Evolutionary conservation across 2,329 filamentous ascomycete genomes (phyloP).

Genomic region (Thelonectria discophora): DNA sequence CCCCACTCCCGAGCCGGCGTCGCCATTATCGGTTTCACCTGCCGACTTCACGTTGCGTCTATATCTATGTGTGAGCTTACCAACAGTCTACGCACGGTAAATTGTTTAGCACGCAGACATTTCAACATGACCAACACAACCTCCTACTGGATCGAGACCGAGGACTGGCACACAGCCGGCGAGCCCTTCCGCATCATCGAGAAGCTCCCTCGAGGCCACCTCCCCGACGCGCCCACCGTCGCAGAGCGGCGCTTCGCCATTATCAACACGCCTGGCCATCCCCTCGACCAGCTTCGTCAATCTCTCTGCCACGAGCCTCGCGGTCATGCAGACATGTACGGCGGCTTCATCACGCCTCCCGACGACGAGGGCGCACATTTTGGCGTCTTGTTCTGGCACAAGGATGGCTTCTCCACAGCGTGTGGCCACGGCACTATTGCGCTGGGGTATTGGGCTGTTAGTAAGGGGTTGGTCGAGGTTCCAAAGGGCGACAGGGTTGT

Average conservation of each 20-base stretch:
- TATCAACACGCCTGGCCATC: neutral
- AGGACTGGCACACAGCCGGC: conserved; percentile 42
- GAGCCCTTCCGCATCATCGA: conserved; percentile 40
- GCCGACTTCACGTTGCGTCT: too few relatives aligned
- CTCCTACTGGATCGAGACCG: conserved; percentile 36
- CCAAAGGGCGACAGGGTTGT: conserved; percentile 6
- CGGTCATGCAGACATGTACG: conserved; percentile 40
- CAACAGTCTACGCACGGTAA: too few relatives aligned
- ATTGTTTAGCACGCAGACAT: neutral
- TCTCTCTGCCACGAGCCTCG: conserved; percentile 32
- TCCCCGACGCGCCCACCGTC: conserved; percentile 19
- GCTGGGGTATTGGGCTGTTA: conserved; percentile 39
- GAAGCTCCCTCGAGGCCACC: conserved; percentile 13
- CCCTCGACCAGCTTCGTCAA: conserved; percentile 26
- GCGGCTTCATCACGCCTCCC: conserved; percentile 37
- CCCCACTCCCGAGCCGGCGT: too few relatives aligned
- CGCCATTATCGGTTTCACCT: too few relatives aligned
- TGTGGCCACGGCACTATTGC: conserved; percentile 42
- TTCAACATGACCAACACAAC: neutral
- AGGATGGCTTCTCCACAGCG: conserved; percentile 42
- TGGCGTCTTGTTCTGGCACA: conserved; percentile 43
- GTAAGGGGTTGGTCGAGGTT: conserved; percentile 5
- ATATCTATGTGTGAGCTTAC: too few relatives aligned
- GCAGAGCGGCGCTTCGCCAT: conserved; percentile 19
- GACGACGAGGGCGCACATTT: conserved; percentile 36